Conservation (phyloP, 768 basidiomycete species). For the Mycena belliarum region DNA sequence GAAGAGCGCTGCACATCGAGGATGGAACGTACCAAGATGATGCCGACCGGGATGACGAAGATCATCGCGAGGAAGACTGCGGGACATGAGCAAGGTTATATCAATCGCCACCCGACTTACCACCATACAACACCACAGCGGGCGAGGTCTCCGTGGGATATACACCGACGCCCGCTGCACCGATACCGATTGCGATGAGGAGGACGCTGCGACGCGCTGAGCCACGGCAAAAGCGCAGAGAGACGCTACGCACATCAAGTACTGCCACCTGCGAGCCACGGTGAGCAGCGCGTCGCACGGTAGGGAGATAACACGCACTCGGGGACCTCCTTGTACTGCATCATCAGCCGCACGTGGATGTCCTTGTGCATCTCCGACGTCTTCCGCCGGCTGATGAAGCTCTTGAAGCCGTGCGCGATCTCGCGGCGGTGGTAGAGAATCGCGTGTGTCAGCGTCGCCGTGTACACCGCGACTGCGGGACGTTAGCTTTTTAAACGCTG, state of each 20-base stretch:
- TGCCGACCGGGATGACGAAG: slow-evolving; percentile 31
- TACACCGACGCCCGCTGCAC: slow-evolving; percentile 29
- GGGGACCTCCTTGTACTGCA: slow-evolving; percentile 34
- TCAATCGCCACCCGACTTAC: slow-evolving; percentile 6
- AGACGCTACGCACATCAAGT: slow-evolving; percentile 29
- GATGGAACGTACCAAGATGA: slow-evolving; percentile 23
- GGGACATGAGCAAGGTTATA: neutral
- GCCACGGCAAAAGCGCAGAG: neutral
- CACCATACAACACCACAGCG: slow-evolving; percentile 26
- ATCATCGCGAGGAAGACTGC: slow-evolving; percentile 20
- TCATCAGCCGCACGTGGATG: slow-evolving; percentile 44
- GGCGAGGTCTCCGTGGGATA: slow-evolving; percentile 36
- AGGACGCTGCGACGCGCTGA: slow-evolving; percentile 17
- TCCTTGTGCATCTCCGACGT: slow-evolving; percentile 34
- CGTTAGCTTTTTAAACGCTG: slow-evolving; percentile 23
- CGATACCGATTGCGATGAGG: slow-evolving; percentile 30
- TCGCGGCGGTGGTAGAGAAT: slow-evolving; percentile 44
- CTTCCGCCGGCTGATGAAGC: slow-evolving; percentile 28
- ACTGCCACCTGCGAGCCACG: slow-evolving; percentile 53
- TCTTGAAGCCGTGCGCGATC: slow-evolving; percentile 28
- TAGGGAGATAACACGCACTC: no score
- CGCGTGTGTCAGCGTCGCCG: slow-evolving; percentile 40
- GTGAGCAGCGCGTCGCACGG: neutral
- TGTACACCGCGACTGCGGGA: slow-evolving; percentile 21
- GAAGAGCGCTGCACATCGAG: no score